A percentile compares a stretch with the other conserved stretches of the same genome.
phyloP scores from a whole-genome alignment of 1,139 yeast genomes.

The Kluyveromyces marxianus region DNA sequence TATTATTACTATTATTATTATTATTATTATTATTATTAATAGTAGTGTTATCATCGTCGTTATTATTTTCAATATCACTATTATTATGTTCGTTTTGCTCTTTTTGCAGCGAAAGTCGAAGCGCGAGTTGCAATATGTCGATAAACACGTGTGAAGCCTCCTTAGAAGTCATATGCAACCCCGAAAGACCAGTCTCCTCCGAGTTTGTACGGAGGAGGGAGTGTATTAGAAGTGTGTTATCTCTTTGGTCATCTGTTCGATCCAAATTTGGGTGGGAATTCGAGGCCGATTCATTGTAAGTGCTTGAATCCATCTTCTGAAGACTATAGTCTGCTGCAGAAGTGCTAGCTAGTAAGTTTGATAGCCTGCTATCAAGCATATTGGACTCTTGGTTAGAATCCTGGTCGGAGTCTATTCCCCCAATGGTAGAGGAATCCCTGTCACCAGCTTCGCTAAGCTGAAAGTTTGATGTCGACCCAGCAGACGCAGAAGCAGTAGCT shows the following conservation, averaged over 20 bases:
- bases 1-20: no score
- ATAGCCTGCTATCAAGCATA: slow-evolving; percentile 3
- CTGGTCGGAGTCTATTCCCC: slow-evolving; percentile 1
- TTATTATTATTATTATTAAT: slow-evolving; percentile 2
- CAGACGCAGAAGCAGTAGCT: slow-evolving; percentile 17
- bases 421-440: slow-evolving; percentile 10
- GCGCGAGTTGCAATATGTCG: slow-evolving; percentile 5
- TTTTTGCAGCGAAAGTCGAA: neutral
- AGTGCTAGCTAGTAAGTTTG: neutral
- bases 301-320: neutral
- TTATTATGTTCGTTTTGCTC: neutral
- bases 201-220: neutral
- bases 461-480: slow-evolving; percentile 28
- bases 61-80: neutral
- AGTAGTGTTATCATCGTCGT: slow-evolving; percentile 6
- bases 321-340: neutral
- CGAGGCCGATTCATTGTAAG: neutral
- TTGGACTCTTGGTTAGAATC: slow-evolving; percentile 3
- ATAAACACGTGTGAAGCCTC: slow-evolving; percentile 17
- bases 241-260: neutral
- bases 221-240: neutral
- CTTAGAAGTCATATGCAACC: slow-evolving; percentile 6
- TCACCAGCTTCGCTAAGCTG: slow-evolving; percentile 24
- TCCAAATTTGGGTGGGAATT: neutral
- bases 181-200: neutral